A percentile compares a stretch with the other conserved stretches of the same genome.
Evolutionary conservation across 2,329 filamentous ascomycete species (phyloP).

Genomic region (Exophiala dermatitidis): DNA sequence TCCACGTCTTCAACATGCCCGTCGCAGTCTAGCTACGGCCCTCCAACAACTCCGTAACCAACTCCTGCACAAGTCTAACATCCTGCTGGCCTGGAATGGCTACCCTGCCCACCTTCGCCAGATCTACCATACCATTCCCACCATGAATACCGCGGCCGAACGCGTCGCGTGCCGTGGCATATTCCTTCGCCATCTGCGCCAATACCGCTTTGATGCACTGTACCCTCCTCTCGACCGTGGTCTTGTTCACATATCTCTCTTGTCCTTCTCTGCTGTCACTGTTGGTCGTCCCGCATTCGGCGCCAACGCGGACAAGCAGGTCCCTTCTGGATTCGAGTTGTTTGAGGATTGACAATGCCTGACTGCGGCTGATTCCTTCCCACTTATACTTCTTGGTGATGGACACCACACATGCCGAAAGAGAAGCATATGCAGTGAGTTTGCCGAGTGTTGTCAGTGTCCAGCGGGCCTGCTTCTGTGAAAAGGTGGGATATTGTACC

Average conservation of each 20-base stretch:
- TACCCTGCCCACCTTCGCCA: neutral
- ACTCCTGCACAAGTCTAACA: neutral
- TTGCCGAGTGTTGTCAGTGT: neutral
- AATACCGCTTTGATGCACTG: neutral
- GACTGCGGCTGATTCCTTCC: neutral
- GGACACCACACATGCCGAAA: neutral
- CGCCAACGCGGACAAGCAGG: neutral
- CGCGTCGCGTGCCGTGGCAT: neutral
- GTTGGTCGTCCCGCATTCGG: neutral
- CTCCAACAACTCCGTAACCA: neutral
- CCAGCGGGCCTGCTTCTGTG: slow-evolving; percentile 1
- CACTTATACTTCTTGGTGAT: slow-evolving; percentile 2
- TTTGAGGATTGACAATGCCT: neutral
- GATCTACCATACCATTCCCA: neutral
- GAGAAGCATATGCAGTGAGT: neutral
- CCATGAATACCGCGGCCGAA: neutral
- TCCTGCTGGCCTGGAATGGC: neutral
- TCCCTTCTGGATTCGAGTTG: neutral
- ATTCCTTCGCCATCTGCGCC: neutral
- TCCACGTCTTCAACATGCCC: neutral
- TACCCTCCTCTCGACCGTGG: neutral
- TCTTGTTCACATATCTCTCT: neutral
- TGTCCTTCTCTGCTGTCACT: neutral
- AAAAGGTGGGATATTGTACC: slow-evolving; percentile 3
- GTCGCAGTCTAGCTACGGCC: neutral